Evolutionary conservation across 768 basidiomycete genomes (phyloP), one percentile per base, ranked within the genome.

Genomic region (Saitozyma podzolica): DNA sequence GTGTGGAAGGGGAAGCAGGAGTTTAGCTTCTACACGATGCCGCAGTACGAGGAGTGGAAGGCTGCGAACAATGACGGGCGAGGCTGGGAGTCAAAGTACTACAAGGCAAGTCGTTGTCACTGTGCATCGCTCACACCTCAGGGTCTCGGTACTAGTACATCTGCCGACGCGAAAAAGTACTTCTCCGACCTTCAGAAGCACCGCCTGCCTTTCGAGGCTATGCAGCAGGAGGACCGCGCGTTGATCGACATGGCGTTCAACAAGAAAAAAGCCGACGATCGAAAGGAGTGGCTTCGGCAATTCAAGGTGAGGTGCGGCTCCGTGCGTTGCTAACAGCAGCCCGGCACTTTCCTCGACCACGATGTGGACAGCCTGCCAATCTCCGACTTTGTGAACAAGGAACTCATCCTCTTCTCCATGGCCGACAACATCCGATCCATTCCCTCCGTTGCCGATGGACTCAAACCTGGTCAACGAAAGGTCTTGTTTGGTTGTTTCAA

Each of bases 401-500:
- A 99, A 76, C 82, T 99, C 51, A 97, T 99, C 63, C 84, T 97
- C 37, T 99, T 97, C 84, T 99, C 96, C 1, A 97, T 98, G 92
- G 96, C 96, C 5, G 96, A 99, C 76, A 98, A 98, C 73, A 86
- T 96, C 66, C 93, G 96, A 59, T 99, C 96, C 5, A 98, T 99
- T 68, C 96, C 96, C 2, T 96, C 89, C 0, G 85, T 91, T 14
- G 87, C 87, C 11, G 96, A 98, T 76, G 96, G 96, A 50, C 82
- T 99, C 61, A 99, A 99, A 80, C 95, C 96, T 47, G 94, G 93
- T 78, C 96, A 99, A 75, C 84, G 96, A 45, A 99, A 99, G 78
- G 91, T 99, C 50, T 85, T 98, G 40, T 98, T 92, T 87, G 92
- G 84, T 69, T 92, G 90, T 79, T 98, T 97, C 84, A 96, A 91